phyloP scores from a whole-genome alignment of 2,329 filamentous ascomycete genomes.

The Boeremia exigua region DNA sequence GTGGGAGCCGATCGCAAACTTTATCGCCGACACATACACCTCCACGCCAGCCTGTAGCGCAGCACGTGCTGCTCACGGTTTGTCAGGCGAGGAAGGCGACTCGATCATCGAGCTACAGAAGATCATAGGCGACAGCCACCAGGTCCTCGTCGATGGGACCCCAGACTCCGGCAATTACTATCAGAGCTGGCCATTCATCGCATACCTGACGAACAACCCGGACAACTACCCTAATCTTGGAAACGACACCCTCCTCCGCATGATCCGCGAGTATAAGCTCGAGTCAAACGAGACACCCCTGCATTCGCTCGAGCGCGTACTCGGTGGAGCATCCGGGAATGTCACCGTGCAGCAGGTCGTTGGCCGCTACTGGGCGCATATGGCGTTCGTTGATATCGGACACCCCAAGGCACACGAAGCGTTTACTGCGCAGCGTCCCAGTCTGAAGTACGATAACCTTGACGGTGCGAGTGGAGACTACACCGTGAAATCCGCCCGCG shows the following conservation, averaged over 20 bases:
- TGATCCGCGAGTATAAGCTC: conserved; percentile 51
- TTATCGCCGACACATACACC: conserved; percentile 57
- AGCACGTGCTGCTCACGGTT: conserved; percentile 46
- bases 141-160: conserved; percentile 56
- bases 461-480: conserved; percentile 48
- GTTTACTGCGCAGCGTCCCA: conserved; percentile 46
- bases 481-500: conserved; percentile 50
- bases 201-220: conserved; percentile 57
- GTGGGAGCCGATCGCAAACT: conserved; percentile 61
- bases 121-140: conserved; percentile 55
- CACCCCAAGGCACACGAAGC: conserved; percentile 50
- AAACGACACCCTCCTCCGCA: conserved; percentile 20
- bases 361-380: conserved; percentile 59
- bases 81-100: conserved; percentile 46
- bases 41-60: conserved; percentile 52
- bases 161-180: conserved; percentile 52
- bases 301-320: conserved; percentile 54
- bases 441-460: conserved; percentile 53
- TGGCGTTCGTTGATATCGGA: conserved; percentile 60
- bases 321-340: conserved; percentile 28
- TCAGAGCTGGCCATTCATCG: conserved; percentile 59
- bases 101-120: conserved; percentile 54
- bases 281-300: conserved; percentile 59
- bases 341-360: conserved; percentile 50
- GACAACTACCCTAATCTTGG: conserved; percentile 47